phyloP scores from a whole-genome alignment of 148 eudicot genomes.

The Chenopodium suecicum region DNA sequence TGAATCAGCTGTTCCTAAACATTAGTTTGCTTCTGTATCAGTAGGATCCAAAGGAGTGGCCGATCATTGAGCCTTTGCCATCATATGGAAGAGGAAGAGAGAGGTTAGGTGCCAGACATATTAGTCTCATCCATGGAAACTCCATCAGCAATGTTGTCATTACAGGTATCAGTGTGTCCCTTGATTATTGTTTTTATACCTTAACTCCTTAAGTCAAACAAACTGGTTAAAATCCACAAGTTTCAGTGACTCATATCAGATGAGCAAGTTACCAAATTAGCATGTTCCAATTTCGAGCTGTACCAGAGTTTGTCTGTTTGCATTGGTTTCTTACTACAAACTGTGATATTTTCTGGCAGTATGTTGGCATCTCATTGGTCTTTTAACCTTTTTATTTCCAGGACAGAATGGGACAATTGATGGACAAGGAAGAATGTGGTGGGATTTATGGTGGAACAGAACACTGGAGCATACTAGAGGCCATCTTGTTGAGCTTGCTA shows the following conservation, averaged over 20 bases:
- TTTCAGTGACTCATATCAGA: background rate
- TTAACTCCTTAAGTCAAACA: too few relatives aligned
- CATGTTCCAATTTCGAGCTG: too few relatives aligned
- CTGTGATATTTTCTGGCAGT: background rate
- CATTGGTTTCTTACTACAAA: background rate
- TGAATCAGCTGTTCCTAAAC: conserved; percentile 15
- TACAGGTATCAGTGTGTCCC: conserved; percentile 54
- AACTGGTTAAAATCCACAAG: background rate
- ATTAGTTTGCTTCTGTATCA: conserved; percentile 30
- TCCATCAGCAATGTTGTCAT: conserved; percentile 70
- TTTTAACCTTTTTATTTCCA: conserved; percentile 28
- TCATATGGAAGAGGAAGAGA: conserved; percentile 99
- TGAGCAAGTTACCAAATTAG: background rate
- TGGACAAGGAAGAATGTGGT: conserved; percentile 96
- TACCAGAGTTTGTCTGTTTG: background rate
- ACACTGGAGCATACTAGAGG: conserved; percentile 92
- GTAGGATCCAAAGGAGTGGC: conserved; percentile 95
- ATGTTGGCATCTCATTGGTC: conserved; percentile 19
- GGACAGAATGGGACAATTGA: conserved; percentile 91
- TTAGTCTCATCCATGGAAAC: conserved; percentile 93
- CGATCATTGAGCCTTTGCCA: conserved; percentile 85
- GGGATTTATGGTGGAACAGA: conserved; percentile 99
- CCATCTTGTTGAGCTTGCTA: conserved; percentile 83
- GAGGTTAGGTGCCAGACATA: conserved; percentile 86
- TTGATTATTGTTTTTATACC: background rate